Base-by-base conservation (phyloP, 768 basidiomycete species). In the Hysterangium stoloniferum region DNA sequence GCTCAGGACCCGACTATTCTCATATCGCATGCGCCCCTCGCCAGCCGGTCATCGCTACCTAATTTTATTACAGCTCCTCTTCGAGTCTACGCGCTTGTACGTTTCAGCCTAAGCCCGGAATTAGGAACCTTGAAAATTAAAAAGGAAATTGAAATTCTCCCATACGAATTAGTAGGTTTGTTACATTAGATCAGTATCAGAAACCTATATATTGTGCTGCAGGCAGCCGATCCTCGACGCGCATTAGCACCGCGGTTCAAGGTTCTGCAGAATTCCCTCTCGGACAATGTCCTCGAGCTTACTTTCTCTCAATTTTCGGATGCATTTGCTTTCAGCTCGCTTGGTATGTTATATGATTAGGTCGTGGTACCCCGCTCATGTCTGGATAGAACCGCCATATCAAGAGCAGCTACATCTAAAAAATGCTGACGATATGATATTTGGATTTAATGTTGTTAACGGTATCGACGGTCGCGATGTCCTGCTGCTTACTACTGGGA, bases 391-490 rank as follows among this genome's bases (percentile, higher is more conserved):
- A 53, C 82, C 80, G 4, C 76, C 80, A 48, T 90, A 80, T 59
- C 72, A 75, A 52, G 83, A 86, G 57, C 78, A 85, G 31, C 70
- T 89, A 11, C 82, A 84, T 58, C 71, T 90, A 35, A 86, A 83
- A 62, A 78, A 80, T 19, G 58, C 73, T 12, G 73, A 68, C 6
- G 84, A 88, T 58, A 75, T 82, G 45, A 84, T 84, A 13, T 64
- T 89, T 4, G 87, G 84, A 36, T 71, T 88, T 45, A 81, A 82
- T 17, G 76, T 80, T n/a, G 63, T 71, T 38, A 69, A 68, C 17
- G 38, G 43, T n/a, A 29, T 22, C 15, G 68, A 69, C 9, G 77
- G 75, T 5, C 71, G 70, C 49, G 65, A 74, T 22, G 52, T 82
- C 29, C 64, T 85, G 13, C 71, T 84, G 27, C 64, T 89, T 54